Conservation (phyloP, 202 grass and related monocot genomes). For the Eragrostis tef region DNA sequence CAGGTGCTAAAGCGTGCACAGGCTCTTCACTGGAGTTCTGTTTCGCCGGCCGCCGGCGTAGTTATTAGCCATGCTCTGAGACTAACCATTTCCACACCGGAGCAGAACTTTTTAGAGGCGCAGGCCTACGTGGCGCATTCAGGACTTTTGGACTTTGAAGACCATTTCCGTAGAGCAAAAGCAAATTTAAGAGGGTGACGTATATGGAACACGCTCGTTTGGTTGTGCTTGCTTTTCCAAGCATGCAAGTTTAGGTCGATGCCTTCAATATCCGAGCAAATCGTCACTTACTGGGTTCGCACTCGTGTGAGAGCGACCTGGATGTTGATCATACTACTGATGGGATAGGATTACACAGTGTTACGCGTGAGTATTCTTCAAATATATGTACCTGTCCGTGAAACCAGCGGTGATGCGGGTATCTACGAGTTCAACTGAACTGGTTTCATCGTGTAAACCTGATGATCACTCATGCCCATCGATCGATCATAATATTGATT, state of each 20-base stretch:
- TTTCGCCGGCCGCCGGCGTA: too few relatives aligned
- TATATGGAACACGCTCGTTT: background rate
- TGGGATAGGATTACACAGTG: background rate
- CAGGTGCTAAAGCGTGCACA: too few relatives aligned
- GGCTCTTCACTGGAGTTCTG: too few relatives aligned
- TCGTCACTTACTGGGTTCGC: conserved; percentile 34
- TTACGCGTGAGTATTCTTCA: background rate
- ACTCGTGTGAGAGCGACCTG: conserved; percentile 42
- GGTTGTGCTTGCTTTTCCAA: conserved; percentile 15
- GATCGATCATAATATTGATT: too few relatives aligned
- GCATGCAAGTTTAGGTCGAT: conserved; percentile 4
- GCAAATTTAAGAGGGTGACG: background rate
- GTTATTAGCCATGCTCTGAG: too few relatives aligned
- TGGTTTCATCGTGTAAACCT: conserved; percentile 9
- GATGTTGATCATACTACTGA: background rate
- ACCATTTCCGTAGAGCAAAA: conserved; percentile 9
- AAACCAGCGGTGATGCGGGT: background rate
- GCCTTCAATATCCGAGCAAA: conserved; percentile 29
- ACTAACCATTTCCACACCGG: too few relatives aligned
- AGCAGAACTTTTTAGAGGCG: background rate
- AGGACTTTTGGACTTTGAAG: background rate
- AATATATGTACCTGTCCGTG: background rate
- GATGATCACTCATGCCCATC: background rate
- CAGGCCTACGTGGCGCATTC: background rate
- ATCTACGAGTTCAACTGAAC: background rate